Evolutionary conservation across 139 green algal genomes (phyloP).

Genomic region (Chlorella sorokiniana): DNA sequence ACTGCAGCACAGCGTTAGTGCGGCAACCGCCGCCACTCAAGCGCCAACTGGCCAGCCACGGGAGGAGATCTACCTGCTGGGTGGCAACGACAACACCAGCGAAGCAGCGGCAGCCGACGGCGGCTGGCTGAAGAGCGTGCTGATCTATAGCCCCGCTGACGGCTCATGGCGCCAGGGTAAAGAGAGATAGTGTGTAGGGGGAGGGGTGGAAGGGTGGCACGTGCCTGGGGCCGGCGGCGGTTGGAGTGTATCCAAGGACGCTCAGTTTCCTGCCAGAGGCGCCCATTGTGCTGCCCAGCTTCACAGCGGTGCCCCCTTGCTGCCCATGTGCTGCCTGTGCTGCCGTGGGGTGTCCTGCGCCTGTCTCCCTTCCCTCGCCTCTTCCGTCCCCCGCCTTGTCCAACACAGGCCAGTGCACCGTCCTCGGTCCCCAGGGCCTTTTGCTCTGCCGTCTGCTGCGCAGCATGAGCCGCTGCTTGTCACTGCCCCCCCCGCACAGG

Average conservation of each 20-base stretch:
- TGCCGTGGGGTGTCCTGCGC: no score
- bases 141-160: slow-evolving; percentile 21
- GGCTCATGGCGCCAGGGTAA: slow-evolving; percentile 14
- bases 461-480: no score
- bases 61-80: slow-evolving; percentile 44
- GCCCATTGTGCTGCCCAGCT: no score
- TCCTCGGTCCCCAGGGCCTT: background rate
- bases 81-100: slow-evolving; percentile 20
- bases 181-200: background rate
- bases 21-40: no score
- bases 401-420: no score
- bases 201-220: background rate
- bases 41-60: background rate
- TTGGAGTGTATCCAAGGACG: no score
- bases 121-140: slow-evolving; percentile 36
- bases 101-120: background rate
- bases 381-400: no score
- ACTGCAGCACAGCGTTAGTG: no score
- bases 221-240: background rate
- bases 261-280: no score
- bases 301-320: no score
- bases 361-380: no score
- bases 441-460: background rate
- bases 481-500: slow-evolving; percentile 1
- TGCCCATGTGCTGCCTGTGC: no score